Evolutionary conservation across 2,329 filamentous ascomycete genomes (phyloP).

Genomic region (Paecilomyces dactylethromorphus): DNA sequence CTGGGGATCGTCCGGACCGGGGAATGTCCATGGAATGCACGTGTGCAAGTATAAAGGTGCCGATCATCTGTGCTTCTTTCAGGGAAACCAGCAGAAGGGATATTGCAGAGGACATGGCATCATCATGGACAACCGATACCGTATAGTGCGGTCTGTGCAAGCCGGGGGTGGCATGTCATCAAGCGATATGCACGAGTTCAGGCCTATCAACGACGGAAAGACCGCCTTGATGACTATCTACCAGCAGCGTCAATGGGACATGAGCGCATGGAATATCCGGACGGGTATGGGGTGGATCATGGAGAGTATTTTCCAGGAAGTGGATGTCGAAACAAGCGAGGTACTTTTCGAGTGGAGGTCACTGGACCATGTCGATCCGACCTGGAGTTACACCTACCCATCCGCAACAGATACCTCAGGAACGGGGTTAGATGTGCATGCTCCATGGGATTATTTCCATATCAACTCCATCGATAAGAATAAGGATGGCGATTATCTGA

Average conservation of each 20-base stretch:
- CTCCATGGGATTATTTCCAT: slow-evolving; percentile 41
- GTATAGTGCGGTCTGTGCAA: slow-evolving; percentile 42
- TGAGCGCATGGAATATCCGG: slow-evolving; percentile 37
- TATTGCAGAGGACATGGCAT: slow-evolving; percentile 48
- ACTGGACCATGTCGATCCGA: slow-evolving; percentile 44
- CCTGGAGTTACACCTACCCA: slow-evolving; percentile 41
- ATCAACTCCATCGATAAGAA: slow-evolving; percentile 40
- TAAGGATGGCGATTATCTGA: slow-evolving; percentile 32
- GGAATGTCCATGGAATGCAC: slow-evolving; percentile 42
- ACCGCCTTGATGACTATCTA: slow-evolving; percentile 36
- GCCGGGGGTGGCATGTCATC: slow-evolving; percentile 33
- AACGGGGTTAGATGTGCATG: slow-evolving; percentile 39
- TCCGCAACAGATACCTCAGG: slow-evolving; percentile 40
- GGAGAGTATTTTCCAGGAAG: slow-evolving; percentile 48
- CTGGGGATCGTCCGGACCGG: slow-evolving; percentile 43
- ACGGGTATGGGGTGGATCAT: slow-evolving; percentile 46
- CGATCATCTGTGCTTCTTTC: slow-evolving; percentile 48
- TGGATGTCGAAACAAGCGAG: slow-evolving; percentile 43
- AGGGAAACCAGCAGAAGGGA: slow-evolving; percentile 45
- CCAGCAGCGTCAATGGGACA: slow-evolving; percentile 40
- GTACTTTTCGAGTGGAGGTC: slow-evolving; percentile 47
- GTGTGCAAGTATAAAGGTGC: slow-evolving; percentile 43
- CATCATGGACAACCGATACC: slow-evolving; percentile 46
- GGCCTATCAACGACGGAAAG: slow-evolving; percentile 39
- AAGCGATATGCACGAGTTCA: slow-evolving; percentile 50